Base-by-base conservation (phyloP, 2,329 filamentous ascomycete genomes). In the Curvularia lunata region DNA sequence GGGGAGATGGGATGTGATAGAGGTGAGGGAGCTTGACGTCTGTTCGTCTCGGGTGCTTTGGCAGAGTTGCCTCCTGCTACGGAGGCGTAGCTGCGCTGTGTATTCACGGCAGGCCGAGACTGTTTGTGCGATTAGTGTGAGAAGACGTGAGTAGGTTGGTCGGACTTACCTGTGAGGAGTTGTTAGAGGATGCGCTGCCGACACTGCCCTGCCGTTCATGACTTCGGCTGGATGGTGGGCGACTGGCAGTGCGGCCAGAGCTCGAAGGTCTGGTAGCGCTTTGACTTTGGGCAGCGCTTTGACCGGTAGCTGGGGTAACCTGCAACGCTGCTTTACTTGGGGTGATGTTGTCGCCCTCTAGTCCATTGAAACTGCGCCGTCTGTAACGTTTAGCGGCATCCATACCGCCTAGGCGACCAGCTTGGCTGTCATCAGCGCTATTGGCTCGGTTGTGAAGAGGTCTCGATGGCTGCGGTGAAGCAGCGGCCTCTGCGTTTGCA, bases 301-400 rank as follows among this genome's bases (percentile, higher is more conserved):
- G 63, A 12, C 59, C 34, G 34, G 47, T 59, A 37, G 37, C 45
- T 16, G 45, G 57, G 57, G 38, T 54, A 27, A 57, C 59, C 42
- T 64, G 61, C 32, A 64, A 54, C 23, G 64, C 61, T 38, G 65
- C 63, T 48, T 68, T 52, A 47, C 54, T 66, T 5, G 62, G 45
- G 18, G 66, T 50, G 52, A 66, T 58, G 18, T 61, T 69, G 48
- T 73, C 71, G 30, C 68, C 76, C 43, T 82, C 80, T 59, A 89
- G 79, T 55, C 86, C 89, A 64, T 91, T 91, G 79, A 96, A 85
- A 78, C 92, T 97, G 65, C 92, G 87, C 72, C 92, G 87, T 67
- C 92, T 85, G 77, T 92, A 90, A 71, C 91, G 85, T 77, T 90
- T 92, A 9, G 88, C 85, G 34, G 89, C 84, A 27, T 94, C 91